Evolutionary conservation across 2,329 filamentous ascomycete genomes (phyloP).

Genomic region (Elsinoe perseae): DNA sequence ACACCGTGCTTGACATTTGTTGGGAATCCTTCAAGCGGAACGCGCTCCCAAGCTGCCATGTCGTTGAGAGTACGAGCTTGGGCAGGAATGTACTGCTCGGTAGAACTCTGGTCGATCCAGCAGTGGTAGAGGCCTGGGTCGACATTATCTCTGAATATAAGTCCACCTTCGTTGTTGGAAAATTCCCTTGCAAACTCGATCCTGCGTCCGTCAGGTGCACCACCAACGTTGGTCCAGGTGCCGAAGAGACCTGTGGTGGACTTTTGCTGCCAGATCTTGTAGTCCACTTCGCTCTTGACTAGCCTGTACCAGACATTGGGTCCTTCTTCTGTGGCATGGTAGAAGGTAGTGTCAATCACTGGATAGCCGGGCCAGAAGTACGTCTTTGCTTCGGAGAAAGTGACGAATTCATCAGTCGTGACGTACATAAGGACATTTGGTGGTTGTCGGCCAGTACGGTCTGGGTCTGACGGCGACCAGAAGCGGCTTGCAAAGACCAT

Average conservation of each 20-base stretch:
- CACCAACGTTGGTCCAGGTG: constrained; percentile 19
- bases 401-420: constrained; percentile 19
- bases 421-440: constrained; percentile 20
- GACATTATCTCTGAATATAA: constrained; percentile 21
- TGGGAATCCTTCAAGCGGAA: constrained; percentile 19
- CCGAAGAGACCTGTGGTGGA: constrained; percentile 19
- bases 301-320: constrained; percentile 20
- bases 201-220: constrained; percentile 15
- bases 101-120: constrained; percentile 21
- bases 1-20: constrained; percentile 19
- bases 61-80: constrained; percentile 19
- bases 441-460: constrained; percentile 18
- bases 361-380: constrained; percentile 20
- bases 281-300: constrained; percentile 20
- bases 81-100: constrained; percentile 20
- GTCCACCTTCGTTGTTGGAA: constrained; percentile 19
- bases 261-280: constrained; percentile 19
- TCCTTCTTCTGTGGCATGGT: constrained; percentile 16
- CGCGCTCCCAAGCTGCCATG: constrained; percentile 19
- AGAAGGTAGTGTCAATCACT: constrained; percentile 21
- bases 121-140: constrained; percentile 19
- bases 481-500: constrained; percentile 19
- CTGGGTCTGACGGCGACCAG: constrained; percentile 15
- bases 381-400: constrained; percentile 19
- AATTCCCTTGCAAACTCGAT: constrained; percentile 20